These are phyloP conservation scores for Chlamydomonas applanata DNA, from an alignment of 139 green algal species.

Conservation along the genomic window DNA sequence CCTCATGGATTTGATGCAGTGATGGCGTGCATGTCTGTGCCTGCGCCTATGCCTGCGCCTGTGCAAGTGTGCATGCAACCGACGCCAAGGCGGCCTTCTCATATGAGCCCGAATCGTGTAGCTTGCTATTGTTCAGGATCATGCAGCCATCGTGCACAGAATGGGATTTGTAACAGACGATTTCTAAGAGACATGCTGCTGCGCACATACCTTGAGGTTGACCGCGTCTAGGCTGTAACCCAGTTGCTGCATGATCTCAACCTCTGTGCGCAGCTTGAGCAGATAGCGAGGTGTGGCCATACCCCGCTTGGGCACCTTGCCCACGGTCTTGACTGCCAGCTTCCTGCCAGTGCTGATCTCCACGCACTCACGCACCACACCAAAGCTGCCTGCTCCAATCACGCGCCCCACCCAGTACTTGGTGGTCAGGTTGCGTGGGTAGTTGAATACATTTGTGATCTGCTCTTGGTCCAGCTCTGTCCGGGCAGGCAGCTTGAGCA, in stretches of 20 bases:
- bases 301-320: conserved; percentile 79
- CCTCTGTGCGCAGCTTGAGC: conserved; percentile 89
- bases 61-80: too few species aligned
- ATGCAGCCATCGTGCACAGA: too few species aligned
- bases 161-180: too few species aligned
- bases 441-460: conserved; percentile 77
- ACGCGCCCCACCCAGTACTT: conserved; percentile 51
- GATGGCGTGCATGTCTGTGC: too few species aligned
- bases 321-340: conserved; percentile 85
- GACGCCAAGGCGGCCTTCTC: too few species aligned
- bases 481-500: neutral
- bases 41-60: too few species aligned
- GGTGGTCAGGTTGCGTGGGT: conserved; percentile 55
- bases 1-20: too few species aligned
- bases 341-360: conserved; percentile 45
- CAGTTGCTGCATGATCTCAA: conserved; percentile 92
- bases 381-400: conserved; percentile 87
- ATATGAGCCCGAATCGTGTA: too few species aligned
- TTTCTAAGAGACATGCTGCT: too few species aligned
- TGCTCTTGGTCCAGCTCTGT: conserved; percentile 34
- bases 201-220: conserved; percentile 57
- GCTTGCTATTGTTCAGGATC: too few species aligned
- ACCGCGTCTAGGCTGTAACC: conserved; percentile 80
- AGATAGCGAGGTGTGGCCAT: conserved; percentile 82
- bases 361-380: conserved; percentile 77